Evolutionary conservation across 179 eudicot species (phyloP).

Genomic region (Camellia oleifera): DNA sequence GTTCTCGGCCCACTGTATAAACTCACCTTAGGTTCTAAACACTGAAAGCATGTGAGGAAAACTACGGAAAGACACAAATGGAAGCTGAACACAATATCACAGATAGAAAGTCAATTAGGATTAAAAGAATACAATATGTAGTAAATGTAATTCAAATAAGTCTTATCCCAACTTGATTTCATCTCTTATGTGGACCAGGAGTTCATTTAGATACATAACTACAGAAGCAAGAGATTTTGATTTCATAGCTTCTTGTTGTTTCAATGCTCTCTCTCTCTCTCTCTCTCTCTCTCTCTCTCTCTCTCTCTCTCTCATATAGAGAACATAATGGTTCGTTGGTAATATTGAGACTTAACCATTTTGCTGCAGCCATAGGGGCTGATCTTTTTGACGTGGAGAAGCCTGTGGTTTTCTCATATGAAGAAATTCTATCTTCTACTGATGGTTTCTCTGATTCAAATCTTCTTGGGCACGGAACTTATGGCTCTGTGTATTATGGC

Average conservation of each 20-base stretch:
- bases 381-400: constrained; percentile 90
- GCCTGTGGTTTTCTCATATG: constrained; percentile 74
- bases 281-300: background rate
- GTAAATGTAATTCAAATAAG: background rate
- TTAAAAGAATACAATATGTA: no score
- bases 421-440: constrained; percentile 66
- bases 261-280: background rate
- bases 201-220: background rate
- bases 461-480: constrained; percentile 95
- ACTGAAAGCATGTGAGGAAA: background rate
- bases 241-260: background rate
- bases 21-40: background rate
- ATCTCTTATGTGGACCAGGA: background rate
- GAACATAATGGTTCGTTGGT: background rate
- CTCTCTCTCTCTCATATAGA: background rate
- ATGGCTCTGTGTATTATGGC: constrained; percentile 87
- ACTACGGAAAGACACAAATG: background rate
- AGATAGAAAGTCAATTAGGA: no score
- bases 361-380: constrained; percentile 55
- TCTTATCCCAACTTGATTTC: background rate
- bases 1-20: background rate
- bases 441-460: constrained; percentile 88
- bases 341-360: background rate
- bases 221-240: background rate
- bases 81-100: no score